A percentile compares a stretch with the other conserved stretches of the same genome.
These are phyloP conservation scores for Novymonas esmeraldas DNA, from an alignment of 208 protist genomes.

Conservation along the genomic window DNA sequence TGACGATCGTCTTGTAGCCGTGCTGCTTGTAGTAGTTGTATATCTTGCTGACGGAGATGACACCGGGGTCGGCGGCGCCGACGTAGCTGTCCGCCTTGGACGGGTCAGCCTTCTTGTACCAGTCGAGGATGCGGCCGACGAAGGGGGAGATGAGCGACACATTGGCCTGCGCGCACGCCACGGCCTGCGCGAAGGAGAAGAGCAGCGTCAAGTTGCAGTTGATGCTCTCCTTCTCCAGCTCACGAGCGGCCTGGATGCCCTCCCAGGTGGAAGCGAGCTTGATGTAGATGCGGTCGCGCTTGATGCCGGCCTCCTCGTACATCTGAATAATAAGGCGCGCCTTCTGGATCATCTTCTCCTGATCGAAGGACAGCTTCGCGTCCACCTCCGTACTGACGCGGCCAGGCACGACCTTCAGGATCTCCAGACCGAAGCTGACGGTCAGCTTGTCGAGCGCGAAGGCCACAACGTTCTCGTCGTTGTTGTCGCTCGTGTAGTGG, in stretches of 20 bases:
- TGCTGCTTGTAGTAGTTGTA: conserved; percentile 98
- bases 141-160: conserved; percentile 98
- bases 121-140: conserved; percentile 97
- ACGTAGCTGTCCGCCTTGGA: conserved; percentile 57
- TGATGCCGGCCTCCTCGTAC: conserved; percentile 95
- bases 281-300: conserved; percentile 93
- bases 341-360: conserved; percentile 92
- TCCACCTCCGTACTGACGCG: conserved; percentile 98
- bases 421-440: conserved; percentile 97
- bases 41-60: conserved; percentile 94
- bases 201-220: conserved; percentile 98
- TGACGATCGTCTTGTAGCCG: conserved; percentile 97
- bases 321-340: conserved; percentile 92
- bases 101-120: conserved; percentile 87
- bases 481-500: conserved; percentile 37
- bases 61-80: conserved; percentile 92
- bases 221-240: conserved; percentile 96
- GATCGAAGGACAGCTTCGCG: conserved; percentile 97
- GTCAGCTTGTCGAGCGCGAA: conserved; percentile 90
- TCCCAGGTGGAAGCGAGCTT: conserved; percentile 99
- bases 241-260: conserved; percentile 93
- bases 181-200: conserved; percentile 96
- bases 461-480: conserved; percentile 60
- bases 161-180: conserved; percentile 93
- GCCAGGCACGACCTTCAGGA: conserved; percentile 97